A percentile compares a stretch with the other conserved stretches of the same genome.
These are phyloP conservation scores for Silene vulgaris DNA, from an alignment of 179 eudicot genomes.

Conservation along the genomic window DNA sequence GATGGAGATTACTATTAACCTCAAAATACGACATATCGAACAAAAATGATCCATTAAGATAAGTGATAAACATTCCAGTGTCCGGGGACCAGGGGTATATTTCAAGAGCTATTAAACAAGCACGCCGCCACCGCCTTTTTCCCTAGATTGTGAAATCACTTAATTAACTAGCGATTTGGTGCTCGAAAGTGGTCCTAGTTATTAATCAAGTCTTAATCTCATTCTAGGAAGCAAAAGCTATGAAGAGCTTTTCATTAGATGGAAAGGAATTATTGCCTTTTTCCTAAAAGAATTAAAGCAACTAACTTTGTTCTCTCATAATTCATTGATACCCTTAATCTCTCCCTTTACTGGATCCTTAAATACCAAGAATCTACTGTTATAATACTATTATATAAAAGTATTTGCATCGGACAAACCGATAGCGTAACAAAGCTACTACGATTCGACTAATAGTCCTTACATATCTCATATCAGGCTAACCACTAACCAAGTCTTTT, in stretches of 20 bases:
- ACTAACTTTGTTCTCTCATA: slow-evolving; percentile 17
- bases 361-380: slow-evolving; percentile 19
- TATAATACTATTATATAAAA: not conserved
- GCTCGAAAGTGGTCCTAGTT: slow-evolving; percentile 19
- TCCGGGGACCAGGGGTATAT: slow-evolving; percentile 2
- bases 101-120: slow-evolving; percentile 14
- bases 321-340: slow-evolving; percentile 20
- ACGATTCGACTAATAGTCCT: not conserved
- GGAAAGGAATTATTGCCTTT: slow-evolving; percentile 27
- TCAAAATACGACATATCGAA: slow-evolving; percentile 18
- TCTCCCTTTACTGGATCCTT: slow-evolving; percentile 16
- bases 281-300: slow-evolving; percentile 16
- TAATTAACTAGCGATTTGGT: slow-evolving; percentile 12
- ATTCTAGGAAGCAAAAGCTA: slow-evolving; percentile 26
- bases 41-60: slow-evolving; percentile 29
- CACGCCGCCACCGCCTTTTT: slow-evolving; percentile 13
- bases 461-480: not conserved
- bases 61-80: slow-evolving; percentile 1
- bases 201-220: slow-evolving; percentile 19
- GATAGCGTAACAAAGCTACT: not conserved
- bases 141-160: slow-evolving; percentile 9
- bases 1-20: slow-evolving; percentile 23
- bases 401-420: not conserved
- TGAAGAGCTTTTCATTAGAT: slow-evolving; percentile 22
- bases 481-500: not conserved